Evolutionary conservation across 2,329 filamentous ascomycete species (phyloP).

Genomic region (Aureobasidium namibiae): DNA sequence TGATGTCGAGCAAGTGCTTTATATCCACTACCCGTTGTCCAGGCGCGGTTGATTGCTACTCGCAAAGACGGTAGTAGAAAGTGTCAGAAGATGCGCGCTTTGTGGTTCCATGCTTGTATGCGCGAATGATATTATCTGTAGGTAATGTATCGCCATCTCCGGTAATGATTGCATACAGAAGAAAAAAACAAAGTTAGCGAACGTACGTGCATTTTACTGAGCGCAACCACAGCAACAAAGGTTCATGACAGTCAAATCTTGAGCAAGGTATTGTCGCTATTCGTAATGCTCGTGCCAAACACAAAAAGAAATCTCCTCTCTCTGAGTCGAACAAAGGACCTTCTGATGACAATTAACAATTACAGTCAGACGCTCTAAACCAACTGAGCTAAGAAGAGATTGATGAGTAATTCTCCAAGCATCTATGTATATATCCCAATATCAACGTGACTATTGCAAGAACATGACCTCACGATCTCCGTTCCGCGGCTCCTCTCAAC

Average conservation of each 20-base stretch:
- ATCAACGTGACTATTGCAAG: no score
- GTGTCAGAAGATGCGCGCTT: no score
- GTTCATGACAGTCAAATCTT: no score
- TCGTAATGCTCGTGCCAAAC: neutral
- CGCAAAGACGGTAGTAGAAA: no score
- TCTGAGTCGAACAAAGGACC: constrained; percentile 12
- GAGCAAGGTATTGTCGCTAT: no score
- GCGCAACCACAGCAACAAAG: no score
- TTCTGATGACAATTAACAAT: constrained; percentile 9
- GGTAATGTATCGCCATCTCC: no score
- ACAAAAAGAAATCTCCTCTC: constrained; percentile 9
- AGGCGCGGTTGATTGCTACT: neutral
- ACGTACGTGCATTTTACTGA: no score
- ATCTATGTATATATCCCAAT: neutral
- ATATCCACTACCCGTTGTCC: neutral
- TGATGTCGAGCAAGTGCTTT: neutral
- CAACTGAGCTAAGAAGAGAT: constrained; percentile 12
- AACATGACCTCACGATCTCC: no score
- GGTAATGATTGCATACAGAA: no score
- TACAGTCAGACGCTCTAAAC: constrained; percentile 12
- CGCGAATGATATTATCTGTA: neutral
- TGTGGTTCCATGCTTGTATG: neutral
- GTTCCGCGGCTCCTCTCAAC: neutral
- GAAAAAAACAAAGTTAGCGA: no score
- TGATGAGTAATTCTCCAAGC: neutral